Percentiles rank a stretch among this genome's conserved stretches.
phyloP scores from a whole-genome alignment of 345 rosid genomes.

The Syzygium grande region DNA sequence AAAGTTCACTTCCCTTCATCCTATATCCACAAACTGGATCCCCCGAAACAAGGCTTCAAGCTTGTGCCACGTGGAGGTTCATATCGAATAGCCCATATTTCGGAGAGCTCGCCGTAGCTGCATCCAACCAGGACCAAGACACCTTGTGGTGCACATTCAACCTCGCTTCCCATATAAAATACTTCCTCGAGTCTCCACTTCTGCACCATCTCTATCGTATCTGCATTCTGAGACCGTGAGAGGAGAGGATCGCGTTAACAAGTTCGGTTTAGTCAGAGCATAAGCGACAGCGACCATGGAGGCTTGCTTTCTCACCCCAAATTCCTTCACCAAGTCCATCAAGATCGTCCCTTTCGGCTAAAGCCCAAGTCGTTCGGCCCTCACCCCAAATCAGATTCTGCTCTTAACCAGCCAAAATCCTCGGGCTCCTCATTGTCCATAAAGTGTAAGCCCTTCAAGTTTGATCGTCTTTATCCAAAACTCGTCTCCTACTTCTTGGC shows the following conservation, averaged over 20 bases:
- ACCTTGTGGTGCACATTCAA: slow-evolving; percentile 33
- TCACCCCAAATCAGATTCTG: slow-evolving; percentile 25
- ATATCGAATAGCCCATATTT: slow-evolving; percentile 39
- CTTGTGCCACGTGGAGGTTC: slow-evolving; percentile 23
- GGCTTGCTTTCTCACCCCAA: slow-evolving; percentile 61
- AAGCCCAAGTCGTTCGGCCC: slow-evolving; percentile 16
- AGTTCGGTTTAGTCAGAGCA: neutral
- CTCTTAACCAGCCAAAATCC: slow-evolving; percentile 21
- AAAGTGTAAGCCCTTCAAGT: neutral
- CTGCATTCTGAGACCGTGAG: neutral
- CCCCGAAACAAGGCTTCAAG: neutral
- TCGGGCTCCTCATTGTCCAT: neutral
- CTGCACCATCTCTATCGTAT: neutral
- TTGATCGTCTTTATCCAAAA: neutral
- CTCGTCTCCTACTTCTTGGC: neutral
- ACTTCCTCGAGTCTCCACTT: neutral
- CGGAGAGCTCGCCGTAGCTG: neutral
- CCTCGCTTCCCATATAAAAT: slow-evolving; percentile 5
- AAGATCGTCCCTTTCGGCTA: slow-evolving; percentile 37
- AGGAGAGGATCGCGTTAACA: neutral
- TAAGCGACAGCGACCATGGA: slow-evolving; percentile 31
- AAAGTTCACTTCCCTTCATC: neutral
- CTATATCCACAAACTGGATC: neutral
- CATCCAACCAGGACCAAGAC: neutral
- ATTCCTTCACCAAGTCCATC: slow-evolving; percentile 36